phyloP scores from a whole-genome alignment of 805 yeast species.

The Jamesozyma piceae region DNA sequence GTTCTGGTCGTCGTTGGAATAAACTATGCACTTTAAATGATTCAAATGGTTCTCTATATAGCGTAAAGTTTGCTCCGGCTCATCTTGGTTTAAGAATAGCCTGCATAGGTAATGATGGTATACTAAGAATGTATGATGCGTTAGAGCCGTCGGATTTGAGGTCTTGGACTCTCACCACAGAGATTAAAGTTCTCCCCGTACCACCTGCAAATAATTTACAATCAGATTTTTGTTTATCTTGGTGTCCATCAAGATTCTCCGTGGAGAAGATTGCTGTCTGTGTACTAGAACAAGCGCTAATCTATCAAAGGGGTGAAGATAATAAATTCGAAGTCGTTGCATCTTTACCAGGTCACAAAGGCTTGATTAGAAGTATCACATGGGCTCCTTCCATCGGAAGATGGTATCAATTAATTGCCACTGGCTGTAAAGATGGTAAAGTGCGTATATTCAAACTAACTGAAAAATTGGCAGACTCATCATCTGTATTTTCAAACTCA shows the following conservation, averaged over 20 bases:
- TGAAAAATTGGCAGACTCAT: constrained; percentile 27
- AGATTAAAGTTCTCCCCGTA: constrained; percentile 52
- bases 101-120: constrained; percentile 83
- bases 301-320: constrained; percentile 48
- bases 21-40: constrained; percentile 71
- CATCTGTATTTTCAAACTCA: constrained; percentile 10
- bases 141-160: constrained; percentile 81
- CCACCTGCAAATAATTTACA: constrained; percentile 77
- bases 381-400: constrained; percentile 98
- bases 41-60: constrained; percentile 80
- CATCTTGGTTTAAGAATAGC: constrained; percentile 76
- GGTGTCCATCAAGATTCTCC: constrained; percentile 84
- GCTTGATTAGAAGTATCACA: constrained; percentile 75
- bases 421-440: constrained; percentile 91
- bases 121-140: constrained; percentile 75
- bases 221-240: constrained; percentile 73
- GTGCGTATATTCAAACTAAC: constrained; percentile 74
- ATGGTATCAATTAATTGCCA: constrained; percentile 78
- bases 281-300: constrained; percentile 78
- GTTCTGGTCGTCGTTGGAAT: constrained; percentile 80
- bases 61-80: constrained; percentile 80
- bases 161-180: constrained; percentile 71
- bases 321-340: constrained; percentile 50
- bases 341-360: constrained; percentile 73
- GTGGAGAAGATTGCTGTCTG: constrained; percentile 75